A percentile compares a stretch with the other conserved stretches of the same genome.
These are phyloP conservation scores for Fusarium poae DNA, from an alignment of 2,329 filamentous ascomycete species.

Conservation along the genomic window DNA sequence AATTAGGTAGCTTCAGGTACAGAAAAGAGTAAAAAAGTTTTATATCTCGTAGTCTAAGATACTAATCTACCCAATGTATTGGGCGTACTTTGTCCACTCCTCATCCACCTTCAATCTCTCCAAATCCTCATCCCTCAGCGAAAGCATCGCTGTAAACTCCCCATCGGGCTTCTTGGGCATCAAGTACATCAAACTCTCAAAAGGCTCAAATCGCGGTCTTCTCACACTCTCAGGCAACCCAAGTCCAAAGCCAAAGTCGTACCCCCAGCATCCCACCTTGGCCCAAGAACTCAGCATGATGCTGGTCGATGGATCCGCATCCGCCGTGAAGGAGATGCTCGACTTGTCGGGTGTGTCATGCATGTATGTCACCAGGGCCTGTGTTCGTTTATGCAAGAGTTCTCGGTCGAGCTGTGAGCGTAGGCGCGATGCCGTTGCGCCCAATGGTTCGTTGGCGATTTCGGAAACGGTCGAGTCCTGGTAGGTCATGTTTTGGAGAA, in stretches of 20 bases:
- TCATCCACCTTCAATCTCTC: constrained; percentile 58
- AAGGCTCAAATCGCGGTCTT: constrained; percentile 59
- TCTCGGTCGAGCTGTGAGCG: constrained; percentile 56
- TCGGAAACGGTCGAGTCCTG: constrained; percentile 50
- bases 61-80: constrained; percentile 36
- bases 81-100: constrained; percentile 51
- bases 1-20: background rate
- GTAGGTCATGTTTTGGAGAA: constrained; percentile 62
- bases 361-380: constrained; percentile 59
- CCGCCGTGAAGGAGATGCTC: constrained; percentile 52
- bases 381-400: constrained; percentile 54
- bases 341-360: constrained; percentile 53
- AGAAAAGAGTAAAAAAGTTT: background rate
- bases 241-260: constrained; percentile 63
- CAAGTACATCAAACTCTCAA: constrained; percentile 64
- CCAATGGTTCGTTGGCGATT: constrained; percentile 51
- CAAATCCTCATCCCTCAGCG: constrained; percentile 63
- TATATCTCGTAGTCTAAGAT: background rate
- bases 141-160: constrained; percentile 59
- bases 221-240: constrained; percentile 62
- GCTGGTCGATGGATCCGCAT: constrained; percentile 56
- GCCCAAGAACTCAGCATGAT: constrained; percentile 69
- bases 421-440: constrained; percentile 55
- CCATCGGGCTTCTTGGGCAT: constrained; percentile 61
- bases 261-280: constrained; percentile 58